Conservation (phyloP, 2,329 filamentous ascomycete genomes). For the Beauveria rudraprayagi region DNA sequence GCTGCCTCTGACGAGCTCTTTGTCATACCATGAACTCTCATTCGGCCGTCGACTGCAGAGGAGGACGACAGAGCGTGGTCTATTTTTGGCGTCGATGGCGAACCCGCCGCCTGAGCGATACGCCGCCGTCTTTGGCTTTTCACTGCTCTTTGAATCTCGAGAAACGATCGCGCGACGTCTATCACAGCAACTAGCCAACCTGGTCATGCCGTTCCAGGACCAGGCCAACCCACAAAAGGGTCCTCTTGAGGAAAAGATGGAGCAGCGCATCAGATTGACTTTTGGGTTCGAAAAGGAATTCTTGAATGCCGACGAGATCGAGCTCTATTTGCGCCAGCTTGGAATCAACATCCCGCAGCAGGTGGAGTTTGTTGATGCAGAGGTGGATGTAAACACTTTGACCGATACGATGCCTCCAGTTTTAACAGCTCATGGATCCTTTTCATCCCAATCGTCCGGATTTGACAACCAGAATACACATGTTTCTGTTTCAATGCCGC, state of each 20-base stretch:
- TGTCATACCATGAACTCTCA: slow-evolving; percentile 54
- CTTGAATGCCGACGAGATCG: slow-evolving; percentile 69
- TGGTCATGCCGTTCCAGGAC: slow-evolving; percentile 9
- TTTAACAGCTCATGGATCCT: neutral
- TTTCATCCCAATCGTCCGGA: slow-evolving; percentile 3
- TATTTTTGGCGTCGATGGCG: slow-evolving; percentile 44
- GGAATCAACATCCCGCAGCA: slow-evolving; percentile 55
- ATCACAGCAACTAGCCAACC: slow-evolving; percentile 23
- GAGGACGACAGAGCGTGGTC: slow-evolving; percentile 53
- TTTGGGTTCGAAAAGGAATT: slow-evolving; percentile 65
- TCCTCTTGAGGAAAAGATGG: slow-evolving; percentile 15
- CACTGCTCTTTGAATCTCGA: slow-evolving; percentile 50
- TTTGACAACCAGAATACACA: neutral
- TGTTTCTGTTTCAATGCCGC: neutral
- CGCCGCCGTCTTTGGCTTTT: slow-evolving; percentile 59
- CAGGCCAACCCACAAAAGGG: neutral
- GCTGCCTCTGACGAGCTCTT: slow-evolving; percentile 42
- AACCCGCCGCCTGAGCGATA: slow-evolving; percentile 41
- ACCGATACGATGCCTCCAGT: slow-evolving; percentile 8
- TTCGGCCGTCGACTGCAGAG: slow-evolving; percentile 68
- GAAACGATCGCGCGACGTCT: slow-evolving; percentile 39
- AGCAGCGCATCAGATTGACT: slow-evolving; percentile 41
- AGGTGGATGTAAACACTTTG: slow-evolving; percentile 41
- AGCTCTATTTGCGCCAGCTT: slow-evolving; percentile 59
- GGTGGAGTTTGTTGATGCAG: slow-evolving; percentile 51